Base-by-base conservation (phyloP, 805 yeast genomes). In the Candida caryicola region DNA sequence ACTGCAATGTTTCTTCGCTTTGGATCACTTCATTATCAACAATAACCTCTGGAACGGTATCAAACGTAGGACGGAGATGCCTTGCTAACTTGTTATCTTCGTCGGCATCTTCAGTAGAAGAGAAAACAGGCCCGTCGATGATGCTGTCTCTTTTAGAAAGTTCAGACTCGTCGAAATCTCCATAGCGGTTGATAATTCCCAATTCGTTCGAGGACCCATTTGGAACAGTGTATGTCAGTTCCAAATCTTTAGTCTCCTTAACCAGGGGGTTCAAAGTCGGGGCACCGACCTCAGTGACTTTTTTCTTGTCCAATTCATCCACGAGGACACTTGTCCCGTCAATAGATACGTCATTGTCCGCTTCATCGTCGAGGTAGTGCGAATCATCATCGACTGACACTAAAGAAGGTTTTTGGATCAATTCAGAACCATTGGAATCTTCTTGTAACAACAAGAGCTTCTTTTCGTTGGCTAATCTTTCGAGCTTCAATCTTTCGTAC, bases 31-130 rank as follows among this genome's bases (percentile, higher is more conserved):
- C 29, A 29, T 30, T 19, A 3, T 41, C 52, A 21, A 50, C 52
- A n/a, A 58, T 61, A 17, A 57, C 48, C 18, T 54, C 60, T 1
- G 69, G 63, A 6, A 51, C 47, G 3, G 47, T 43, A 34, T 60
- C 68, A 42, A 65, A 64, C 4, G 47, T 56, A 4, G 71, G 70
- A 23, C 57, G 50, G 15, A 61, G 48, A 16, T 52, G 51, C 39
- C 50, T 35, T 18, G 59, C 59, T 18, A 56, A 45, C 23, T 34
- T 36, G 8, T 57, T 55, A 12, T 55, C 52, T 6, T 52, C 60
- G 9, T 44, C 47, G 13, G 49, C 54, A 15, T 51, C 48, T 29
- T 58, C 62, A 19, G 29, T 33, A 15, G 43, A 28, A 15, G 43
- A 31, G 5, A 29, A 35, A 21, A 34, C 36, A 4, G 34, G 34